A percentile compares a stretch with the other conserved stretches of the same genome.
Conservation (phyloP, 768 basidiomycete species). For the Leccinum rimulosum region DNA sequence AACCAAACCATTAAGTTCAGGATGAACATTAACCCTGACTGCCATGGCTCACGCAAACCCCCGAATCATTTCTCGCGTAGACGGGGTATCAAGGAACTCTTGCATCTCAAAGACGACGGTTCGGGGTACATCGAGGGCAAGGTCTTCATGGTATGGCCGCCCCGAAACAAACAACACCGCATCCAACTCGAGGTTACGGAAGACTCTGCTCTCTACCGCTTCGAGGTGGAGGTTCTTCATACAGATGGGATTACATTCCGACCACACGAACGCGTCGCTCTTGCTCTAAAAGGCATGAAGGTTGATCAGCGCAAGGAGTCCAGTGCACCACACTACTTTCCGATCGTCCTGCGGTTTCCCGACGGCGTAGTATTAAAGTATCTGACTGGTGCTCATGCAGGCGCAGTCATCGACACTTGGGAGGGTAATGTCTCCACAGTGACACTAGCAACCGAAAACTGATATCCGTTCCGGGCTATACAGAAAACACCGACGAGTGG, state of each 20-base stretch:
- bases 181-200: constrained; percentile 30
- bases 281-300: constrained; percentile 46
- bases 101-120: constrained; percentile 27
- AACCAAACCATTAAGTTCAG: not conserved
- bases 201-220: constrained; percentile 22
- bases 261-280: constrained; percentile 40
- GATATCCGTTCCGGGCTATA: not conserved
- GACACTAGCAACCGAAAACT: not conserved
- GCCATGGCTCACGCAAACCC: not conserved
- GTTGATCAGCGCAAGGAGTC: constrained; percentile 30
- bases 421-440: constrained; percentile 25
- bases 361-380: constrained; percentile 44
- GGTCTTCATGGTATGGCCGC: constrained; percentile 47
- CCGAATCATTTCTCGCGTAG: constrained; percentile 24
- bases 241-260: constrained; percentile 36
- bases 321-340: constrained; percentile 33
- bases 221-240: constrained; percentile 41
- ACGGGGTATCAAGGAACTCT: constrained; percentile 34
- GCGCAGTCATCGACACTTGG: constrained; percentile 41
- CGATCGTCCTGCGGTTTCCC: constrained; percentile 41
- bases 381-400: constrained; percentile 26
- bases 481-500: constrained; percentile 27
- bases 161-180: constrained; percentile 26
- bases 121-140: constrained; percentile 41
- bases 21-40: constrained; percentile 9